Evolutionary conservation across 2,329 filamentous ascomycete genomes (phyloP).

Genomic region (Boeremia exigua): DNA sequence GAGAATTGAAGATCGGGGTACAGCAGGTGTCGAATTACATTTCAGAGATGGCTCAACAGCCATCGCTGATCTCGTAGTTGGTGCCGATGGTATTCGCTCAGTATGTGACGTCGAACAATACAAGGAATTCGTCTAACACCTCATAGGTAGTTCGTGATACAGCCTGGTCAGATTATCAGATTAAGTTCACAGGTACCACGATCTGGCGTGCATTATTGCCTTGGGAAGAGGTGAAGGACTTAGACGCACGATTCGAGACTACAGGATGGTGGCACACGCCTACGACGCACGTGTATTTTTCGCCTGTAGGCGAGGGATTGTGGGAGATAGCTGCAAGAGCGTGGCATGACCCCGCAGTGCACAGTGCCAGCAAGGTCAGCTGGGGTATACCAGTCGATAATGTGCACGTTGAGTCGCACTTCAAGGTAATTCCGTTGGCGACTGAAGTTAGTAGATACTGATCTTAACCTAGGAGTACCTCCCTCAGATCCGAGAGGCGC

Average conservation of each 20-base stretch:
- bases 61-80: constrained; percentile 56
- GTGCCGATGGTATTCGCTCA: constrained; percentile 52
- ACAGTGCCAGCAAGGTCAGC: constrained; percentile 40
- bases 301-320: constrained; percentile 43
- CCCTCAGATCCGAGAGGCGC: constrained; percentile 49
- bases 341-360: constrained; percentile 40
- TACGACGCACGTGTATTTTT: constrained; percentile 50
- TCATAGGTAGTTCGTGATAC: constrained; percentile 50
- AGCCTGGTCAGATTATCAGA: constrained; percentile 52
- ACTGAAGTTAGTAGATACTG: not conserved
- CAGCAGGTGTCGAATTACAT: constrained; percentile 31
- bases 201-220: constrained; percentile 57
- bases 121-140: not conserved
- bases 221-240: constrained; percentile 35
- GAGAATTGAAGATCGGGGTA: constrained; percentile 47
- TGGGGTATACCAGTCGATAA: constrained; percentile 50
- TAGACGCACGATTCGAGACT: constrained; percentile 39
- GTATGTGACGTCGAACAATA: constrained; percentile 50
- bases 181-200: constrained; percentile 58
- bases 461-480: constrained; percentile 47
- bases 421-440: constrained; percentile 27
- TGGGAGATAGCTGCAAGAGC: constrained; percentile 51
- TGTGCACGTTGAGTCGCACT: constrained; percentile 47
- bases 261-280: constrained; percentile 56
- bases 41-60: constrained; percentile 56